These are phyloP conservation scores for Candida germanica DNA, from an alignment of 805 yeast genomes.

Conservation along the genomic window DNA sequence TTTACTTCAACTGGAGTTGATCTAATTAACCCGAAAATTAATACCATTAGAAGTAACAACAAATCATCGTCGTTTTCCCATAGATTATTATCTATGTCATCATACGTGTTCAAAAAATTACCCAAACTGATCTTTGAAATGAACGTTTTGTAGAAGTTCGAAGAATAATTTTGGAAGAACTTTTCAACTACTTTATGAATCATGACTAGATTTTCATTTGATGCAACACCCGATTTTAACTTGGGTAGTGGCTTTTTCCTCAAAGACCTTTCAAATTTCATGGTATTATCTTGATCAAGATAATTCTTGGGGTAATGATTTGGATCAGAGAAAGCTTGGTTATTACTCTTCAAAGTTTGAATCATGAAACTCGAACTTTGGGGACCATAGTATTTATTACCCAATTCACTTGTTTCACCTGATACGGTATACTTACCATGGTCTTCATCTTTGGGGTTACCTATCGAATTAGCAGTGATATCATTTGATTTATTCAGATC, in stretches of 20 bases:
- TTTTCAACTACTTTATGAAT: conserved; percentile 35
- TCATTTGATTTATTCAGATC: not conserved
- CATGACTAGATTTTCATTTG: conserved; percentile 26
- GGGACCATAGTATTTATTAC: conserved; percentile 50
- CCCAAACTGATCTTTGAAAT: conserved; percentile 31
- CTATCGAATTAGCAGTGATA: not conserved
- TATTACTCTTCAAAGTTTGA: conserved; percentile 24
- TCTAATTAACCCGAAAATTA: conserved; percentile 39
- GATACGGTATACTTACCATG: conserved; percentile 15
- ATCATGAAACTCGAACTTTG: conserved; percentile 49
- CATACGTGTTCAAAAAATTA: conserved; percentile 36
- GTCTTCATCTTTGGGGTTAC: not conserved
- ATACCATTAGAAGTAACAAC: conserved; percentile 42
- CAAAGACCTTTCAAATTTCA: conserved; percentile 16
- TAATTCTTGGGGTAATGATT: conserved; percentile 10
- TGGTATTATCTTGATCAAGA: conserved; percentile 11
- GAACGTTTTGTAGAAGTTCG: conserved; percentile 39
- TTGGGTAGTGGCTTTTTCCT: conserved; percentile 32
- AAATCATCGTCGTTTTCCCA: conserved; percentile 52
- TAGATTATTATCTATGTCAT: conserved; percentile 24
- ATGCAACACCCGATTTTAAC: conserved; percentile 5
- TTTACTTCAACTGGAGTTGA: conserved; percentile 27
- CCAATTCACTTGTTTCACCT: conserved; percentile 38
- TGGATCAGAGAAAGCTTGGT: not conserved
- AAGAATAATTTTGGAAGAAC: conserved; percentile 35